A percentile compares a stretch with the other conserved stretches of the same genome.
phyloP scores from a whole-genome alignment of 495 filamentous ascomycete genomes.

The Podospora sp. region DNA sequence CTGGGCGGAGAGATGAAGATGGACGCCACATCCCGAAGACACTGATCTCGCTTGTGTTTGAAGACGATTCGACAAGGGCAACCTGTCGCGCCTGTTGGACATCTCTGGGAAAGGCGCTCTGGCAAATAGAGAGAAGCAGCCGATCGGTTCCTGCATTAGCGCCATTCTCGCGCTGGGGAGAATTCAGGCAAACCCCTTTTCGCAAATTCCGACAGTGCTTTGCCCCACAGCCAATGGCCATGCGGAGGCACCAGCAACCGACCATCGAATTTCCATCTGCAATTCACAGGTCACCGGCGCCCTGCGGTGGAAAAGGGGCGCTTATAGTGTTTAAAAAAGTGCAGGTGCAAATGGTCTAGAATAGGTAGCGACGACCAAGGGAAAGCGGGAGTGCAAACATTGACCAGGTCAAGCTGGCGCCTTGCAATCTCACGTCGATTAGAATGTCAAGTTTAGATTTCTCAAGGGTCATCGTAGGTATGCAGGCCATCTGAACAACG shows the following conservation, averaged over 20 bases:
- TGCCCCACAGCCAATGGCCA: constrained; percentile 7
- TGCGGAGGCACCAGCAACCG: background rate
- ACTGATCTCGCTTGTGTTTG: constrained; percentile 33
- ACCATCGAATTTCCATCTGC: constrained; percentile 3
- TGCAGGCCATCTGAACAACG: background rate
- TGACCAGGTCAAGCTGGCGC: background rate
- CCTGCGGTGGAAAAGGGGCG: background rate
- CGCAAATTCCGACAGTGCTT: background rate
- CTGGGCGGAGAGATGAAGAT: constrained; percentile 18
- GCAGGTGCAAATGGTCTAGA: background rate
- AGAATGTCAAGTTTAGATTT: background rate
- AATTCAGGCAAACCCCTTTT: constrained; percentile 17
- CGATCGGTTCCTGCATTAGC: constrained; percentile 24
- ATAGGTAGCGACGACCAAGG: background rate
- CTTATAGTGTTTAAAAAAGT: background rate
- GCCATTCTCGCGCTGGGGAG: constrained; percentile 2
- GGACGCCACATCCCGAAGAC: constrained; percentile 1
- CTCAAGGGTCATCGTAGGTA: background rate
- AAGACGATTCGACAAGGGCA: background rate
- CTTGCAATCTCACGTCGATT: background rate
- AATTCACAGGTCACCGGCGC: background rate
- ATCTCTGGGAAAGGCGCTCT: background rate
- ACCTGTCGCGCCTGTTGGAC: constrained; percentile 6
- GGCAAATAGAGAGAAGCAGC: constrained; percentile 2
- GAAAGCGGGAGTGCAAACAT: background rate